Percentiles rank a stretch among this genome's conserved stretches.
phyloP scores from a whole-genome alignment of 345 rosid species.

The Sisymbrium altissimum region DNA sequence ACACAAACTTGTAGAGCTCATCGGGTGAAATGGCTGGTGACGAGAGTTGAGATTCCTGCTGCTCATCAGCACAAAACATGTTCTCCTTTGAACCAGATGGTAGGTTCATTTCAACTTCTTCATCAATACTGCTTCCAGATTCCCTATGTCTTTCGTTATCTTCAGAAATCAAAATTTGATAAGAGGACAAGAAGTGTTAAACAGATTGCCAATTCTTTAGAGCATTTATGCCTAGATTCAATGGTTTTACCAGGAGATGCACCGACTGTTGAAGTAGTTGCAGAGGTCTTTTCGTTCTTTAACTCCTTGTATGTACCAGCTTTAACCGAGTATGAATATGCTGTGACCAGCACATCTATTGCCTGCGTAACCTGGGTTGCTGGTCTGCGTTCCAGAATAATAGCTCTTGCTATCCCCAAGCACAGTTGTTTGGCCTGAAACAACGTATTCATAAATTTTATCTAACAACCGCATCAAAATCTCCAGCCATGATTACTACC shows the following conservation, averaged over 20 bases:
- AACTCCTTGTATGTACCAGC: conserved; percentile 64
- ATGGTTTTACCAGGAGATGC: conserved; percentile 42
- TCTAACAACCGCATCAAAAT: conserved; percentile 8
- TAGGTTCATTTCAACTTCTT: conserved; percentile 40
- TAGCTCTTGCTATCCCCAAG: conserved; percentile 62
- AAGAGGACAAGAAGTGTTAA: conserved; percentile 23
- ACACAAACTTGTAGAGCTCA: conserved; percentile 84
- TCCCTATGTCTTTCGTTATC: conserved; percentile 39
- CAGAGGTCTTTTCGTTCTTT: conserved; percentile 47
- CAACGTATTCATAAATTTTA: conserved; percentile 13
- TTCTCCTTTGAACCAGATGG: conserved; percentile 41
- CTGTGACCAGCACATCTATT: conserved; percentile 70
- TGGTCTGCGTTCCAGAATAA: conserved; percentile 88
- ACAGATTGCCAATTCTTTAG: neutral
- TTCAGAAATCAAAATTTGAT: conserved; percentile 46
- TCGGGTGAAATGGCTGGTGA: conserved; percentile 90
- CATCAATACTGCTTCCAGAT: conserved; percentile 39
- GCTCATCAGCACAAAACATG: conserved; percentile 52
- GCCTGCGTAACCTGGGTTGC: conserved; percentile 71
- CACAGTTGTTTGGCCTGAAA: conserved; percentile 89
- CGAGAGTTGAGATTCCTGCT: conserved; percentile 64
- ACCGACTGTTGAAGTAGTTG: conserved; percentile 35
- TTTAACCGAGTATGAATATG: conserved; percentile 66
- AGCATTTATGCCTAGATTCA: conserved; percentile 33
- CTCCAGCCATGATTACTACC: conserved; percentile 11